Evolutionary conservation across 345 rosid genomes (phyloP), one percentile per base, ranked within the genome.

Genomic region (Murraya koenigii): DNA sequence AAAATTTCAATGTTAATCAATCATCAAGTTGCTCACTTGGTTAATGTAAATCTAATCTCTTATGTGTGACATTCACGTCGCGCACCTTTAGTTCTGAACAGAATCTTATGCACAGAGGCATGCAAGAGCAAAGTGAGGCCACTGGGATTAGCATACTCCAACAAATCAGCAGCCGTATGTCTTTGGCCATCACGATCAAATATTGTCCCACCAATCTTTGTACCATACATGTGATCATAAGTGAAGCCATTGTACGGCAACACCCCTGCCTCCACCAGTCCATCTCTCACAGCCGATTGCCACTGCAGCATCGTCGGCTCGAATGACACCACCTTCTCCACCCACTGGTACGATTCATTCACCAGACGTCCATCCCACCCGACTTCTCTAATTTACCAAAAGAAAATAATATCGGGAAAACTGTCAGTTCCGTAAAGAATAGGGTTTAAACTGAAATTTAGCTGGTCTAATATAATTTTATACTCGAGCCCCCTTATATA

Each of bases 241-340:
- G 90, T 91, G 84, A 91, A 93, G 1, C 93, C 95, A 65, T 89
- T 93, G 84, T 88, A 77, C 9, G 97, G 97, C 66, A 71, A 1
- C 56, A 93, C 85, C 28, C 97, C 94, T 8, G 38, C 84, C 75
- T 91, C 94, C 8, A 89, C 15, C 59, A 93, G 77, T 58, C 94
- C 97, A 71, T 91, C 88, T 74, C 87, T 83, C 75, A 93, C 95
- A 1, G 95, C 94, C 10, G 94, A 78, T 80, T 93, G 94, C 97
- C 97, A 93, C 66, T 61, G 80, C 72, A 79, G 55, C 84, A 90
- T 66, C 19, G 79, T 80, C 2, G 91, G 91, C 80, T 83, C 77
- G 69, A 88, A 90, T 5, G 88, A 94, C 58, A 91, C 90, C 74
- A 82, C 76, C 20, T 79, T 81, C 84, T 91, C 97, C 35, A 87